phyloP scores from a whole-genome alignment of 1,139 yeast genomes.

The Debaryomyces sp. region DNA sequence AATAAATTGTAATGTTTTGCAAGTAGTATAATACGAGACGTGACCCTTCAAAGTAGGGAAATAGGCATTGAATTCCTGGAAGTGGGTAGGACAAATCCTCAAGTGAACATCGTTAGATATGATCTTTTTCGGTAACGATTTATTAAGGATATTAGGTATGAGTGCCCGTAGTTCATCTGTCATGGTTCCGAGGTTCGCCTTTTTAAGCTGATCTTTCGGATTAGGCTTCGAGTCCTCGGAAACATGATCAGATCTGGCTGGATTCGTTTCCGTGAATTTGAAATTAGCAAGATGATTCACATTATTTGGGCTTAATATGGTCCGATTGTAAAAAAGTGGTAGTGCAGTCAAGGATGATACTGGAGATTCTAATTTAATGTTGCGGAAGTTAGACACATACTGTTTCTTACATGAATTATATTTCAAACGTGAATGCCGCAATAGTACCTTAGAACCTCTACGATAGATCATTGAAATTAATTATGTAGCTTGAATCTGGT shows the following conservation, averaged over 20 bases:
- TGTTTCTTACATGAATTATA: neutral
- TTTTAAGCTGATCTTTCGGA: conserved; percentile 21
- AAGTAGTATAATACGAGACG: conserved; percentile 55
- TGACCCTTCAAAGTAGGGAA: conserved; percentile 66
- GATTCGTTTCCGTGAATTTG: neutral
- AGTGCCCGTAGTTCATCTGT: conserved; percentile 51
- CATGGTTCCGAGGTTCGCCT: conserved; percentile 65
- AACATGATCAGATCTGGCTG: neutral
- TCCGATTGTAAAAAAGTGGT: neutral
- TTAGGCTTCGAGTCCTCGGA: neutral
- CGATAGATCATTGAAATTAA: conserved; percentile 3
- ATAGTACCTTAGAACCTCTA: neutral
- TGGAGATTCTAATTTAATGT: neutral
- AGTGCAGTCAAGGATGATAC: neutral
- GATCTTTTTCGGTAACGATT: conserved; percentile 50
- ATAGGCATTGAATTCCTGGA: conserved; percentile 48
- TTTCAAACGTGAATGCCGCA: neutral
- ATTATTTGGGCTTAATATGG: neutral
- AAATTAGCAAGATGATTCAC: neutral
- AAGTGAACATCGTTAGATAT: conserved; percentile 58
- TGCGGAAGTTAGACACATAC: neutral
- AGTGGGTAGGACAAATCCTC: conserved; percentile 63
- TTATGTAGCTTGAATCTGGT: neutral
- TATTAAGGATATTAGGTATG: conserved; percentile 60
- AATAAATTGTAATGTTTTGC: conserved; percentile 56